Evolutionary conservation across 176 grass and related monocot species (phyloP), one percentile per base, ranked within the genome.

Genomic region (Eleusine indica): DNA sequence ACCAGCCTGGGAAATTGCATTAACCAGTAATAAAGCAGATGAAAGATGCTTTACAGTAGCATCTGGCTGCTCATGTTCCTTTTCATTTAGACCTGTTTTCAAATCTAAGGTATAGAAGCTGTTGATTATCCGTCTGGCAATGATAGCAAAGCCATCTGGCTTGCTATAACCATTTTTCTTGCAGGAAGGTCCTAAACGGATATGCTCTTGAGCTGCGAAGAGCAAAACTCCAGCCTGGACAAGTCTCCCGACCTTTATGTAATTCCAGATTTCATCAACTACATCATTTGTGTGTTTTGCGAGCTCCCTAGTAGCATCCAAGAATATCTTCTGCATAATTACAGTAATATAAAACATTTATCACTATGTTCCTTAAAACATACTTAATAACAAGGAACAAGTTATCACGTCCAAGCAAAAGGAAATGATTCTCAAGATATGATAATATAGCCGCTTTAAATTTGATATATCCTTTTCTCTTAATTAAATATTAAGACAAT

Each of bases 281-380:
- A 64, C 22, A 29, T 64, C 25, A 64, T 64, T 28, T 29, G 61
- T 69, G 67, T 69, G 67, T 69, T 69, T 41, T 42, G 67, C 67
- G 21, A 69, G 67, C 38, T 69, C 38, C 7, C 38, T 69, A 21
- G 67, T 69, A 69, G 38, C 19, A 69, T 69, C 67, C 35, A 41
- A 42, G 7, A 69, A 68, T 22, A 64, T 13, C 9, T 30, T 64
- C 66, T 39, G 30, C 35, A 68, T 18, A 37, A 68, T 51, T 51
- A 51, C 48, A 18, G 38, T 25, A 25, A 25, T 5, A 39, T 17
- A 18, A 68, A 40, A 4, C 13, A 35, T 18, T 21, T 10, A 69
- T 39, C 15, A 42, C 14, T 32, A 42, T 39, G 16, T 42, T 69
- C 25, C 4, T 66, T 66, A 66, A 66, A 66, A 18, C 0, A 13